Evolutionary conservation across 257 asterid genomes (phyloP).

Genomic region (Gentiana straminea): DNA sequence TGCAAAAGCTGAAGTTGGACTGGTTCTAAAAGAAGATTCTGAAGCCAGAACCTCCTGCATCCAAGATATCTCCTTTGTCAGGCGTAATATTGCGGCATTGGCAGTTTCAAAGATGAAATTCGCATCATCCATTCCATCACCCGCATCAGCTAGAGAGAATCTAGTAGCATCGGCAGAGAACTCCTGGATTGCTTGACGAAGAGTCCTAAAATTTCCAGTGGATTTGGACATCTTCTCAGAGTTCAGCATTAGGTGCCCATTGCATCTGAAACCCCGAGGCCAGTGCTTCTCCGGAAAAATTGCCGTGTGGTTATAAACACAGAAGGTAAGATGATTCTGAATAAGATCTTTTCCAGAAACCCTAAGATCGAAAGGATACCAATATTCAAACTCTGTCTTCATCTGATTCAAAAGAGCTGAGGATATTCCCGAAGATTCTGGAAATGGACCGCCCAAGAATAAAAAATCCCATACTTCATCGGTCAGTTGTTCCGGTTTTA

Average conservation of each 20-base stretch:
- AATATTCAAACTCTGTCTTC: slow-evolving; percentile 87
- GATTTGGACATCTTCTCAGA: slow-evolving; percentile 97
- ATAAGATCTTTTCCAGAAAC: slow-evolving; percentile 96
- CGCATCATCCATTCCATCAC: slow-evolving; percentile 98
- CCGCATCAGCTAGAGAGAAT: slow-evolving; percentile 95
- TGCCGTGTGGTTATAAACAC: slow-evolving; percentile 77
- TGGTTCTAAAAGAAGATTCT: slow-evolving; percentile 49
- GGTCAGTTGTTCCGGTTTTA: slow-evolving; percentile 70
- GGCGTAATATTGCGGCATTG: slow-evolving; percentile 83
- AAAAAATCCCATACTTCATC: slow-evolving; percentile 95
- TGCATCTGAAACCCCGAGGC: slow-evolving; percentile 92
- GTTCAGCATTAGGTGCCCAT: slow-evolving; percentile 86
- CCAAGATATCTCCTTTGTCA: slow-evolving; percentile 83
- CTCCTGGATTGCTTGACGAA: slow-evolving; percentile 79
- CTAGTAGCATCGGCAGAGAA: slow-evolving; percentile 98
- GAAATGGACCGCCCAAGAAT: slow-evolving; percentile 58
- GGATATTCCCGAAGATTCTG: slow-evolving; percentile 48
- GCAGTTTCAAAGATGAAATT: slow-evolving; percentile 88
- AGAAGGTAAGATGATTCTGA: slow-evolving; percentile 85
- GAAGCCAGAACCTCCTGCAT: slow-evolving; percentile 68
- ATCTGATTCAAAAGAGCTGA: slow-evolving; percentile 48
- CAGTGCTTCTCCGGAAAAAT: slow-evolving; percentile 67
- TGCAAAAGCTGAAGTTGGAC: slow-evolving; percentile 45
- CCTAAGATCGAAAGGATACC: slow-evolving; percentile 96
- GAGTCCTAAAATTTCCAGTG: slow-evolving; percentile 83